These are phyloP conservation scores for Lodderomyces theae DNA, from an alignment of 1,139 yeast species.

Conservation along the genomic window DNA sequence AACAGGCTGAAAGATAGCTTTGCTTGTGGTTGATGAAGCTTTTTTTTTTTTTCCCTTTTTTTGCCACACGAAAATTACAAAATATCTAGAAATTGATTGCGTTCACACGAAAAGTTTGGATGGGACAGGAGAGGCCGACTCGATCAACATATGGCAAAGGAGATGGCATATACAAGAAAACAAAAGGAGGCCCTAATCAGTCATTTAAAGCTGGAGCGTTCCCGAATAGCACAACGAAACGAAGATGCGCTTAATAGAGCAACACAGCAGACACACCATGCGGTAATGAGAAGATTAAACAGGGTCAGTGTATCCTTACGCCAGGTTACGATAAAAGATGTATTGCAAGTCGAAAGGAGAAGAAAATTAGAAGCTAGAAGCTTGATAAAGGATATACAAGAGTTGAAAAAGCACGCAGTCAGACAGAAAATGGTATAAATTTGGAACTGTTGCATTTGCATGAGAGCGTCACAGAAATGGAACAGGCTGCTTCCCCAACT, in stretches of 20 bases:
- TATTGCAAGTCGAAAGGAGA: conserved; percentile 44
- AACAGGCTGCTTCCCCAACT: no score
- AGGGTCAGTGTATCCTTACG: conserved; percentile 42
- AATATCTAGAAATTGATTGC: background rate
- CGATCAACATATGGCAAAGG: no score
- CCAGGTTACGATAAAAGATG: conserved; percentile 36
- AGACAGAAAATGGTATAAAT: background rate
- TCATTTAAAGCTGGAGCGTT: conserved; percentile 23
- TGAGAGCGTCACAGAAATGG: background rate
- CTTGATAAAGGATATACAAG: conserved; percentile 30
- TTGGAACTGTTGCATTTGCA: background rate
- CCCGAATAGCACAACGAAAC: conserved; percentile 17
- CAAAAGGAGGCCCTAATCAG: conserved; percentile 39
- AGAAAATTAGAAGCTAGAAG: conserved; percentile 30
- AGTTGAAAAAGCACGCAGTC: conserved; percentile 11
- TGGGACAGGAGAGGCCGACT: no score
- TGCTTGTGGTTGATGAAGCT: background rate
- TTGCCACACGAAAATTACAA: conserved; percentile 1
- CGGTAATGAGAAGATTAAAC: conserved; percentile 35
- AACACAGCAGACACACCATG: conserved; percentile 20
- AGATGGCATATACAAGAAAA: conserved; percentile 27
- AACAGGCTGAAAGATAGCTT: background rate
- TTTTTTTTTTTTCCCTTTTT: background rate
- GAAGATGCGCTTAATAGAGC: conserved; percentile 19
- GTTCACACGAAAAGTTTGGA: background rate